These are phyloP conservation scores for Plasmodium reichenowi DNA, from an alignment of 169 alveolate species.

Conservation along the genomic window DNA sequence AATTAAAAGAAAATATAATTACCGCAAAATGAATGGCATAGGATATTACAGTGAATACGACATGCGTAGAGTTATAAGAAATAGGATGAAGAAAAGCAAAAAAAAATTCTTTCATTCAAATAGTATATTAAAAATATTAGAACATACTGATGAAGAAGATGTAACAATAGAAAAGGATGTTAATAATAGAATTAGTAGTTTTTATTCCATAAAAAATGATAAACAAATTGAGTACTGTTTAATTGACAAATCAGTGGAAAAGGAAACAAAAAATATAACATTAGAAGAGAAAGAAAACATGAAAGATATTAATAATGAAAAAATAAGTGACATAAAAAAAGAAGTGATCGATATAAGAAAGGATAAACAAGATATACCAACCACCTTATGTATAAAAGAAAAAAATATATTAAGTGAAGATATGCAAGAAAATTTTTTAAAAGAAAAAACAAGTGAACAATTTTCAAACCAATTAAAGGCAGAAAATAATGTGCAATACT, in stretches of 20 bases:
- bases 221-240: constrained; percentile 8
- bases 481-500: too few relatives aligned
- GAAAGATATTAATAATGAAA: too few relatives aligned
- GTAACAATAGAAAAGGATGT: neutral
- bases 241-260: neutral
- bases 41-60: constrained; percentile 65
- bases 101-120: constrained; percentile 7
- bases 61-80: constrained; percentile 5
- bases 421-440: too few relatives aligned
- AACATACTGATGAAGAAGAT: neutral
- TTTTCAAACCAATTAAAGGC: too few relatives aligned
- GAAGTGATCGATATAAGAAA: too few relatives aligned
- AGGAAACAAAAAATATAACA: neutral
- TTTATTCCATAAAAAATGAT: constrained; percentile 9
- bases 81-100: neutral
- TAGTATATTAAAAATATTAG: constrained; percentile 4
- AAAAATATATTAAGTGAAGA: too few relatives aligned
- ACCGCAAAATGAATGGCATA: constrained; percentile 2
- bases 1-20: constrained; percentile 13
- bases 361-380: too few relatives aligned
- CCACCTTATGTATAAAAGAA: too few relatives aligned
- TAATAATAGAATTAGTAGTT: constrained; percentile 1
- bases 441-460: too few relatives aligned
- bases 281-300: neutral
- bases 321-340: too few relatives aligned